Evolutionary conservation across 2,329 filamentous ascomycete species (phyloP).

Genomic region (Reticulascus tulasneorum): DNA sequence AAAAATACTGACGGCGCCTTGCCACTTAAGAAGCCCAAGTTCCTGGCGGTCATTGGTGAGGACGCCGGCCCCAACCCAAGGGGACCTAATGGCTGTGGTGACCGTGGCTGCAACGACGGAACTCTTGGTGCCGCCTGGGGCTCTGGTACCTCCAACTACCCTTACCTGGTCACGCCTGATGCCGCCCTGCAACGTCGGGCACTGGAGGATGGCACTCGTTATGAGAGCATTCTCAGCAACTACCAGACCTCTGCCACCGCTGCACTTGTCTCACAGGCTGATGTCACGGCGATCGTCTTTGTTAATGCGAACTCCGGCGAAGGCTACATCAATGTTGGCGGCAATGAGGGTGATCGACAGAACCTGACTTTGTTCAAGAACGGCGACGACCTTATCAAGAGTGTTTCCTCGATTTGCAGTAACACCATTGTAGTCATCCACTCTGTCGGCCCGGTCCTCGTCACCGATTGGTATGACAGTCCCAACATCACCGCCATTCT

Average conservation of each 20-base stretch:
- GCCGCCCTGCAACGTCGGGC: conserved; percentile 64
- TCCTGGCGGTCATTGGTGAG: conserved; percentile 73
- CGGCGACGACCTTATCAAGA: conserved; percentile 77
- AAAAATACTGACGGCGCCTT: conserved; percentile 79
- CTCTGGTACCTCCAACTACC: conserved; percentile 68
- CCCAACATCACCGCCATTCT: conserved; percentile 80
- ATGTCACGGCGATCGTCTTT: conserved; percentile 76
- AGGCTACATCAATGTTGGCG: conserved; percentile 78
- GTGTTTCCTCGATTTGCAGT: conserved; percentile 70
- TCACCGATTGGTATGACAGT: conserved; percentile 70
- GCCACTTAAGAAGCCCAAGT: conserved; percentile 74
- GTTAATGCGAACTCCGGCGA: conserved; percentile 86
- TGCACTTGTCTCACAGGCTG: conserved; percentile 55
- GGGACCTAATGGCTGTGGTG: conserved; percentile 75
- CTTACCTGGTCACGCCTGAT: conserved; percentile 72
- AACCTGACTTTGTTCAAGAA: conserved; percentile 88
- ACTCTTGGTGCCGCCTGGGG: conserved; percentile 77
- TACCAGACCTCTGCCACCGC: conserved; percentile 59
- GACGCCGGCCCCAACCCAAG: conserved; percentile 72
- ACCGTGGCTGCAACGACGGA: conserved; percentile 58
- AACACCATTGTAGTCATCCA: conserved; percentile 94
- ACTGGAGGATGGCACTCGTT: conserved; percentile 50
- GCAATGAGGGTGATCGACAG: conserved; percentile 82
- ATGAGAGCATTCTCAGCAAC: conserved; percentile 66
- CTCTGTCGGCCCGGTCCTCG: conserved; percentile 72